Evolutionary conservation across 768 basidiomycete genomes (phyloP), one percentile per base, ranked within the genome.

Genomic region (Phlebiopsis gigantea): DNA sequence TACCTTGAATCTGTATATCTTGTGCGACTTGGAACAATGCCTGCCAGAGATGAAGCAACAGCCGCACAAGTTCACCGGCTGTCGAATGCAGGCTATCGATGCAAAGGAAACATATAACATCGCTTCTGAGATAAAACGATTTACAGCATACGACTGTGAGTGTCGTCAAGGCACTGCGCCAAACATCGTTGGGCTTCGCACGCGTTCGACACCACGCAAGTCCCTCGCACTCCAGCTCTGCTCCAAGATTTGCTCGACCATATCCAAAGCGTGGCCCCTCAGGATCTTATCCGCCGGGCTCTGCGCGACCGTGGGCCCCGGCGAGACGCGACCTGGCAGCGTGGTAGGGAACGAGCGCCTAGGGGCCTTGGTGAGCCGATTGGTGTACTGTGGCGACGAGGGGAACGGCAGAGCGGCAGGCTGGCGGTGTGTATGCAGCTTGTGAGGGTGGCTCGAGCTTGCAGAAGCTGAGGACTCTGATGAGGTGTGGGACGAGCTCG

Each of bases 381-480:
- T 25, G 4, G 42, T 47, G 22, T 31, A 54, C 24, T 56, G 24
- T 6, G 44, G 25, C 9, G 56, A 45, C 10, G 51, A 48, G 24
- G 60, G 60, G 60, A 61, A 57, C 12, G 60, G 56, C 9, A 61
- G 54, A 24, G n/a, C 45, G 15, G 51, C 44, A n/a, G 60, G 31
- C 5, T 39, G 9, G n/a, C 53, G 58, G 12, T 55, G 56, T 5
- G 62, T 65, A 46, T 54, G 61, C 8, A 65, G 61, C 59, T 61
- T 63, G 31, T 58, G 62, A 39, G 28, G 54, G 24, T 50, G 24
- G 41, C 46, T 41, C 31, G 19, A 8, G 15, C 47, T 31, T 5
- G 55, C 31, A 12, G 46, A 15, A 4, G 12, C 14, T 14, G 8
- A 29, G 14, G 29, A 24, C n/a, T 24, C 34, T 1, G 50, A 17